Evolutionary conservation across 140 eudicot species (phyloP).

Genomic region (Bidens hawaiensis): DNA sequence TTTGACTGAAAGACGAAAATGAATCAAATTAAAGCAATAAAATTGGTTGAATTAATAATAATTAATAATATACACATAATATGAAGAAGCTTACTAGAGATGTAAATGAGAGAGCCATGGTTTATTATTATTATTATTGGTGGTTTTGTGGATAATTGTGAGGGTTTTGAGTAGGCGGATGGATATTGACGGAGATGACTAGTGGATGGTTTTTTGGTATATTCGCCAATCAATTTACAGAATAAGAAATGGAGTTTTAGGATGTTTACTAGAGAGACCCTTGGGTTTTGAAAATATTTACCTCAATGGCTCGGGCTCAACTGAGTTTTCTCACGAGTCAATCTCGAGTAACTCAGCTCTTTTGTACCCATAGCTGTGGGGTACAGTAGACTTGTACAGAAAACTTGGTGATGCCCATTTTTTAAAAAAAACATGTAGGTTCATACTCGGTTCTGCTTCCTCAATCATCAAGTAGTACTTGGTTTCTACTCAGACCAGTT

Average conservation of each 20-base stretch:
- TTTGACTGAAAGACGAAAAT: constrained; percentile 47
- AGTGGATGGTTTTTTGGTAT: constrained; percentile 27
- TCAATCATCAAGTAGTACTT: no score
- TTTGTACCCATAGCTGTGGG: no score
- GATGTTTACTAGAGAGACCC: neutral
- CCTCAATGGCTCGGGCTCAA: no score
- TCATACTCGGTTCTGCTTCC: no score
- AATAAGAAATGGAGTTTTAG: constrained; percentile 10
- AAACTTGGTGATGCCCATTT: no score
- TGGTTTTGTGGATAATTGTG: constrained; percentile 4
- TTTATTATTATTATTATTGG: neutral
- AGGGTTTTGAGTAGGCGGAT: neutral
- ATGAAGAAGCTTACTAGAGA: constrained; percentile 24
- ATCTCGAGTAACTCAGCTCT: no score
- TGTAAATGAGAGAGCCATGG: constrained; percentile 41
- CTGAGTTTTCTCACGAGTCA: no score
- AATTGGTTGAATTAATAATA: no score
- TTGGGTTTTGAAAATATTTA: neutral
- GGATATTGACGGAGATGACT: constrained; percentile 43
- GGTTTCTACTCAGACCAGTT: no score
- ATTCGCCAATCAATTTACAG: constrained; percentile 26
- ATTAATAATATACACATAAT: no score
- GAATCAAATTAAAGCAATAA: neutral
- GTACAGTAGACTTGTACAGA: no score
- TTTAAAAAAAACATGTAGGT: no score